phyloP scores from a whole-genome alignment of 1,284 basidiomycete species.

The Kwoniella shivajii region DNA sequence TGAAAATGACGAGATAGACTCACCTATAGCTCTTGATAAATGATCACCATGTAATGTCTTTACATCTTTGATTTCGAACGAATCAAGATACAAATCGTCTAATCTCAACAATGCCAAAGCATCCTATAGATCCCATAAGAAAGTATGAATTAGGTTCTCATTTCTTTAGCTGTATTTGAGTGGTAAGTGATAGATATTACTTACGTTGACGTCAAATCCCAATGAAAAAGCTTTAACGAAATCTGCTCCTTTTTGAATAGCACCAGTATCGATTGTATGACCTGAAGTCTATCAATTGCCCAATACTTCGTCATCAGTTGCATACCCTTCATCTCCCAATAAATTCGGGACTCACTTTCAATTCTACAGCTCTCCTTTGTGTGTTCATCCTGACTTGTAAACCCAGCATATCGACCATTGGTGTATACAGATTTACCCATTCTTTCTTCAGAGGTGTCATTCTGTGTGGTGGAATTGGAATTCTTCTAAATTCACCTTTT shows the following conservation, averaged over 20 bases:
- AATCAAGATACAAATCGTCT: constrained; percentile 96
- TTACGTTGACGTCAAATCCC: constrained; percentile 89
- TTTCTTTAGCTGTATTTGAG: not conserved
- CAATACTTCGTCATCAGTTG: too few species aligned
- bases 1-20: constrained; percentile 22
- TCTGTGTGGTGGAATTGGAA: constrained; percentile 92
- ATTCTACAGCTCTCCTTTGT: constrained; percentile 82
- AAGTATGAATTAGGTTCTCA: not conserved
- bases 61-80: constrained; percentile 98
- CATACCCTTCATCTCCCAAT: too few species aligned
- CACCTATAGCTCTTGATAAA: constrained; percentile 90
- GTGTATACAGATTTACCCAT: constrained; percentile 96
- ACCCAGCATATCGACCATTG: constrained; percentile 89
- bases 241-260: constrained; percentile 96
- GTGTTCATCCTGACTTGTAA: constrained; percentile 97
- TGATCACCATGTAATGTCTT: constrained; percentile 98
- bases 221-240: constrained; percentile 94
- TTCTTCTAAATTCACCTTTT: constrained; percentile 77
- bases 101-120: constrained; percentile 90
- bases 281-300: constrained; percentile 86
- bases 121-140: constrained; percentile 63
- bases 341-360: constrained; percentile 67
- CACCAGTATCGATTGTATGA: constrained; percentile 87
- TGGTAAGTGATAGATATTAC: constrained; percentile 33
- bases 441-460: constrained; percentile 97